Evolutionary conservation across 306 rosid species (phyloP), one percentile per base, ranked within the genome.

Genomic region (Nissolia schottii): DNA sequence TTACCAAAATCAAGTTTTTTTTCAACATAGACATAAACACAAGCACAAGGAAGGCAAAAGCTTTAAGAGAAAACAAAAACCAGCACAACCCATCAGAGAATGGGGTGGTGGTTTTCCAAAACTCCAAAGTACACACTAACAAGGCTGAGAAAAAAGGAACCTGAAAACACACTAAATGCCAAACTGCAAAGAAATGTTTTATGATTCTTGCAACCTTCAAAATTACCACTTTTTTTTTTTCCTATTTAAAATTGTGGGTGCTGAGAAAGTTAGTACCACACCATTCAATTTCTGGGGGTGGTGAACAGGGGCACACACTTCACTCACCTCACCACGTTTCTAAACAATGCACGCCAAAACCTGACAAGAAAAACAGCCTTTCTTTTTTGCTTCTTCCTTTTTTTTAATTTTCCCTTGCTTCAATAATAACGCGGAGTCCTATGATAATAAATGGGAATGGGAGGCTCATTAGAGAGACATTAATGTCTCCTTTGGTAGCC

Each of bases 271-370:
- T 10, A 51, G 71, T 53, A 64, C 24, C 31, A 49, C 8, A 64
- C 38, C 74, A 79, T 79, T 81, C 74, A 89, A 80, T 78, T 79
- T 84, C 64, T 35, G 79, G 79, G 75, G 6, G 74, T 68, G 65
- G 70, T 48, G 5, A 41, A 4, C 4, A 10, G 13, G 5, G 46
- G 64, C 43, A 81, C 45, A 27, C 40, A n/a, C n/a, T n/a, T 57
- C 53, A 43, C 24, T 2, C 75, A 67, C 68, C 3, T 54, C 77
- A 67, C 72, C 66, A 82, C 81, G 82, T 83, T 84, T 75, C 84
- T 74, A 70, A 82, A 83, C 77, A 14, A 83, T 50, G 93, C 93
- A 92, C 87, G 90, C 96, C 82, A 89, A 81, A 81, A 80, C 95
- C 95, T 89, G 96, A 89, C 91, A 87, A 72, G 60, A n/a, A n/a